These are phyloP conservation scores for Hymenoscyphus linearis DNA, from an alignment of 2,329 filamentous ascomycete genomes.

Conservation along the genomic window DNA sequence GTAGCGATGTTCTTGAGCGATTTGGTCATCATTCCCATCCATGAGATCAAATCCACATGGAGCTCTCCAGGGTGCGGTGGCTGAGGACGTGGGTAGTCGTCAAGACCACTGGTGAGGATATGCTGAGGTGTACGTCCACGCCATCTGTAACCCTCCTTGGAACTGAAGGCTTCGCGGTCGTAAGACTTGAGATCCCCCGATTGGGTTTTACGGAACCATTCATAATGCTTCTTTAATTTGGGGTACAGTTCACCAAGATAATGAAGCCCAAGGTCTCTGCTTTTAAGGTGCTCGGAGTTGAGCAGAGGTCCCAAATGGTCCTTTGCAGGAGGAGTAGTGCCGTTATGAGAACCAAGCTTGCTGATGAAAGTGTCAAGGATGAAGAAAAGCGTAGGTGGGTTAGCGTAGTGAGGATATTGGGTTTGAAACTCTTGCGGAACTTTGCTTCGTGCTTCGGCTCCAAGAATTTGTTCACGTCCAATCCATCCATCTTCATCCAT, in stretches of 20 bases:
- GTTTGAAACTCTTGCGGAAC: constrained; percentile 89
- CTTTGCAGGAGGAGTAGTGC: constrained; percentile 38
- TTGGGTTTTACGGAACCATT: constrained; percentile 94
- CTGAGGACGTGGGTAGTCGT: constrained; percentile 92
- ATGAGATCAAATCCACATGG: constrained; percentile 89
- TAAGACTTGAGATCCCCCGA: constrained; percentile 85
- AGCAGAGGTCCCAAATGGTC: constrained; percentile 43
- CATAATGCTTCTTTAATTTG: constrained; percentile 79
- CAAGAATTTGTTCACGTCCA: constrained; percentile 90
- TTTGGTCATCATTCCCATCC: constrained; percentile 95
- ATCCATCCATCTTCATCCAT: constrained; percentile 99
- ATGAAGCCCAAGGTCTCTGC: constrained; percentile 59
- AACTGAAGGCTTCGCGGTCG: constrained; percentile 80
- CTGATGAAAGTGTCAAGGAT: constrained; percentile 80
- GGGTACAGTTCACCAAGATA: constrained; percentile 79
- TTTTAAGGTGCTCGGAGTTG: constrained; percentile 61
- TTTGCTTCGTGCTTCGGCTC: constrained; percentile 86
- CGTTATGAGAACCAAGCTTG: constrained; percentile 58
- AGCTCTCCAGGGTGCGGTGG: constrained; percentile 94
- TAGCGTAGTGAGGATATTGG: constrained; percentile 96
- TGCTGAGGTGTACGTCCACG: constrained; percentile 81
- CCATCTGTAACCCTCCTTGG: constrained; percentile 94
- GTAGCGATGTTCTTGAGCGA: constrained; percentile 76
- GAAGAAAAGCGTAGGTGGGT: constrained; percentile 91
- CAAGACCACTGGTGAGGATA: constrained; percentile 86